A percentile compares a stretch with the other conserved stretches of the same genome.
These are phyloP conservation scores for Neurospora sp. DNA, from an alignment of 2,329 filamentous ascomycete genomes.

Conservation along the genomic window DNA sequence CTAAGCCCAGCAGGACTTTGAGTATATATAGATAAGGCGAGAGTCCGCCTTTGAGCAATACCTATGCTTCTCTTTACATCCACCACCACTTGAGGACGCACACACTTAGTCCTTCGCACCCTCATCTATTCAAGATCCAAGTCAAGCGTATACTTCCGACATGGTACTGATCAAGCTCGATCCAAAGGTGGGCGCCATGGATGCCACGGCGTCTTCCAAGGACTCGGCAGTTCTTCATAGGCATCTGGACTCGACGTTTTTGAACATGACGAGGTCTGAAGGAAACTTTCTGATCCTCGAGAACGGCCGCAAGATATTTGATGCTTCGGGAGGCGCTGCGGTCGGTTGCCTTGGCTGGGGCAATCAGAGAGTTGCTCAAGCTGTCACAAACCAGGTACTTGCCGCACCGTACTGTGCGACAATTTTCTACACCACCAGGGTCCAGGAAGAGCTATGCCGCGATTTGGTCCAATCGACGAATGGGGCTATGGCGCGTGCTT, in stretches of 20 bases:
- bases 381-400: slow-evolving; percentile 30
- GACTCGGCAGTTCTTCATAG: slow-evolving; percentile 30
- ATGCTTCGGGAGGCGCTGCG: slow-evolving; percentile 35
- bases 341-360: slow-evolving; percentile 38
- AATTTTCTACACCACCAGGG: slow-evolving; percentile 29
- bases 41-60: neutral
- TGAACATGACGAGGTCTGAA: slow-evolving; percentile 22
- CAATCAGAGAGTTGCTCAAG: slow-evolving; percentile 29
- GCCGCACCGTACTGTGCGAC: slow-evolving; percentile 33
- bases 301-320: slow-evolving; percentile 31
- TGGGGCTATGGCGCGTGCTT: slow-evolving; percentile 28
- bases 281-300: slow-evolving; percentile 30
- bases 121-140: neutral
- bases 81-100: neutral
- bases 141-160: slow-evolving; percentile 1
- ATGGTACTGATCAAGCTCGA: slow-evolving; percentile 15
- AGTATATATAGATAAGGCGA: neutral
- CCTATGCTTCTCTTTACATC: neutral
- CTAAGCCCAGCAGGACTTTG: neutral
- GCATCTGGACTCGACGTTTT: slow-evolving; percentile 25
- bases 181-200: neutral
- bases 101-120: neutral
- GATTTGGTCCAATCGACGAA: slow-evolving; percentile 26
- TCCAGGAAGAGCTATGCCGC: slow-evolving; percentile 30
- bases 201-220: neutral